Evolutionary conservation across 208 protist genomes (phyloP), one percentile per base, ranked within the genome.

Genomic region (Cochliopodium minus): DNA sequence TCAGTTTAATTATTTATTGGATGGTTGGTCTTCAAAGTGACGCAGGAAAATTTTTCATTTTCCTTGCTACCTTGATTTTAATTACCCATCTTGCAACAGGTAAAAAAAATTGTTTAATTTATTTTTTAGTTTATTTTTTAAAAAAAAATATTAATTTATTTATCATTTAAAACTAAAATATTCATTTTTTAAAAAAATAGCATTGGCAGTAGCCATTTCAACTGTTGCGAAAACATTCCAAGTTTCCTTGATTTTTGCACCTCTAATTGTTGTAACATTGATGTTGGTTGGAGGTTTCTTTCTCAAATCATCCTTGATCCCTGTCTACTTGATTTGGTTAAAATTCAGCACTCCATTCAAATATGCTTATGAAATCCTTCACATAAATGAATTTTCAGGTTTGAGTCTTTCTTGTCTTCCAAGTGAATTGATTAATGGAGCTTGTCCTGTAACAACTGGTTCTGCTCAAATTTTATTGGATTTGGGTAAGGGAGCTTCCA

Each of bases 341-440:
- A 20, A 39, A 15, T 62, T 54, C 25, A 15, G 22, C 9, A 38
- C 46, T 23, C 54, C n/a, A 30, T 62, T 26, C 6, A 22, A 32
- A 17, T 62, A 62, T 42, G 43, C 43, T 17, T 39, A 29, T 28
- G 57, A 62, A 52, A 17, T 42, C 0, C 46, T 62, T 35, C 3
- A 79, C 25, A 59, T 74, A 6, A 83, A 80, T 63, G 77, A 86
- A 58, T 81, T 86, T 39, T 66, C 73, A 20, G 76, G 73, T 15
- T 59, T 81, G n/a, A n/a, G n/a, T n/a, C n/a, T n/a, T n/a, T n/a
- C n/a, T n/a, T n/a, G n/a, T n/a, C n/a, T n/a, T n/a, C n/a, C n/a
- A n/a, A n/a, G n/a, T n/a, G n/a, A n/a, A n/a, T n/a, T n/a, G n/a
- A n/a, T n/a, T n/a, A n/a, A n/a, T n/a, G n/a, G n/a, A n/a, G n/a